Base-by-base conservation (phyloP, 177 flowering plant genomes). In the Vitis hybrid region DNA sequence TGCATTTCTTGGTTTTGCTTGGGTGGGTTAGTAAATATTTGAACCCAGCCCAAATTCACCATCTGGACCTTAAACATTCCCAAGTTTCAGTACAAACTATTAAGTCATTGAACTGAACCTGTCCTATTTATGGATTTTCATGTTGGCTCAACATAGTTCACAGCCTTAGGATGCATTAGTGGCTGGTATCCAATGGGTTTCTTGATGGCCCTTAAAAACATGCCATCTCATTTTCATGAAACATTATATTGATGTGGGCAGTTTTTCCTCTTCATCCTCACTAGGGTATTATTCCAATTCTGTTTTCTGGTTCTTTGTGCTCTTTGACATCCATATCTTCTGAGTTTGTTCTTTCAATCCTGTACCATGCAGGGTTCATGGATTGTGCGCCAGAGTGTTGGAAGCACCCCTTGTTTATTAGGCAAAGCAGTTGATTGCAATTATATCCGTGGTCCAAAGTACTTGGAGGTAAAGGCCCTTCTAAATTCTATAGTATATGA, bases 381-480 rank as follows among this genome's bases (percentile, higher is more conserved):
- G 98, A 93, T 96, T 79, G 99, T 96, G 57, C 94, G 98, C 11
- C 99, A 96, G 79, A 96, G 99, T 86, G 99, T 93, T 80, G 99
- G 99, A 71, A 91, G 97, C 77, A 91, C 97, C 17, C 98, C 99
- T 61, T 96, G 99, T 82, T 79, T 96, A 61, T 73, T 96, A 68
- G 98, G 99, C 14, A 96, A 93, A 80, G 97, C 98, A 65, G 97
- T 96, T 74, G 99, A 96, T 76, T 96, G 99, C 83, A 96, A 87
- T 81, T 96, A 96, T 77, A 92, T 92, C 61, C 98, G 97, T 20
- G 94, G 91, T 76, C 84, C 93, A 2, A 89, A 86, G 24, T 96
- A 96, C 79, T 78, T 93, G 68, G 99, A 96, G 82, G 99, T 96
- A 85, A 79, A 70, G 49, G 64, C 17, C 55, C 11, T 65, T 48